phyloP scores from a whole-genome alignment of 2,329 filamentous ascomycete genomes.

The Akanthomyces dipterigenus region DNA sequence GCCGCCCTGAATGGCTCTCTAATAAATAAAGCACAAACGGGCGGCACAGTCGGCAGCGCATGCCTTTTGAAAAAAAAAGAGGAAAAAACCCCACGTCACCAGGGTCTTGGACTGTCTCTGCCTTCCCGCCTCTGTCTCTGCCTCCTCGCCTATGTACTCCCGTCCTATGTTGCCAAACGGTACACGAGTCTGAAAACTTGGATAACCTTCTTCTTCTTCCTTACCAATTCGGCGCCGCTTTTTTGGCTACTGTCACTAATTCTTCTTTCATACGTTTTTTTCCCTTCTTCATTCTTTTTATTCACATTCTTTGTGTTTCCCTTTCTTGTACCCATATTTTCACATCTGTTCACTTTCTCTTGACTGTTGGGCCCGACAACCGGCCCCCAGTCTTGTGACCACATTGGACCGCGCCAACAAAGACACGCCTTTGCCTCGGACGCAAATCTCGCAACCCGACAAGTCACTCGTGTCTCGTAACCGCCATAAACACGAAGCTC shows the following conservation, averaged over 20 bases:
- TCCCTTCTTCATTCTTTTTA: conserved; percentile 3
- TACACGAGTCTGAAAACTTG: background rate
- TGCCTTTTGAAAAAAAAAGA: background rate
- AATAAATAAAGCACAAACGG: background rate
- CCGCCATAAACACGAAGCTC: background rate
- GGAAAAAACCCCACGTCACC: background rate
- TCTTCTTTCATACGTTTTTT: background rate
- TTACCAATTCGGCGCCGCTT: background rate
- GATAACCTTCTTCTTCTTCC: background rate
- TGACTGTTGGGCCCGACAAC: background rate
- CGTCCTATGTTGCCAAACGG: background rate
- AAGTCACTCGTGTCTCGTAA: background rate
- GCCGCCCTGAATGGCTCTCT: background rate
- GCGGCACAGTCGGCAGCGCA: too few species aligned
- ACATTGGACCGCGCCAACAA: background rate
- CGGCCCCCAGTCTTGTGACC: conserved; percentile 4
- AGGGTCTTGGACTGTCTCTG: background rate
- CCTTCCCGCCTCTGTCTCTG: background rate
- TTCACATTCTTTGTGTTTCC: background rate
- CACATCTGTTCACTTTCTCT: background rate
- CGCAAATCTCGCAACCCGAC: background rate
- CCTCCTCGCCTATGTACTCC: background rate
- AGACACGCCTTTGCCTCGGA: background rate
- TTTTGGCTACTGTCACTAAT: conserved; percentile 2
- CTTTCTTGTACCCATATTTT: background rate